Evolutionary conservation across 805 yeast species (phyloP).

Genomic region (Saccharomycopsis capsularis): DNA sequence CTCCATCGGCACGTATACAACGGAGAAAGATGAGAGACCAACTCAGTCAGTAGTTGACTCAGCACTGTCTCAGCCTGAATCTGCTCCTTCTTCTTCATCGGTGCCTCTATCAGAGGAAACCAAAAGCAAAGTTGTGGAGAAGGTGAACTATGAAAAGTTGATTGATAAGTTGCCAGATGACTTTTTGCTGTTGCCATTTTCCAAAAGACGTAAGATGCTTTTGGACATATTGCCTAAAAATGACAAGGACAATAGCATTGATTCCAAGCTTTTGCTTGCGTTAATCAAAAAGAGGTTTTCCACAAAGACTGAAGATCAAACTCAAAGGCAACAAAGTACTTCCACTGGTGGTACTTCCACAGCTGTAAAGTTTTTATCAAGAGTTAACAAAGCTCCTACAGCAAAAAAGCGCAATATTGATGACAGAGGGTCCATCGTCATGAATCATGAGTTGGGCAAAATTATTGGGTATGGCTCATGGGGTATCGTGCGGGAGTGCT

Average conservation of each 20-base stretch:
- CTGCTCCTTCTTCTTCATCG: too few relatives aligned
- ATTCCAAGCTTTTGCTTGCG: conserved; percentile 29
- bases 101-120: not conserved
- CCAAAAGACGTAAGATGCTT: conserved; percentile 45
- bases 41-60: not conserved
- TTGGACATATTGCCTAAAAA: conserved; percentile 31
- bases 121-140: not conserved
- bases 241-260: conserved; percentile 23
- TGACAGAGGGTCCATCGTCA: conserved; percentile 61
- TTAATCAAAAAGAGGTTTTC: conserved; percentile 27
- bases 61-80: too few relatives aligned
- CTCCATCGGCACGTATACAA: not conserved
- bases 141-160: conserved; percentile 24
- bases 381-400: conserved; percentile 22
- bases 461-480: conserved; percentile 86
- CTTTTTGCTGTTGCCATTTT: conserved; percentile 51
- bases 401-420: conserved; percentile 37
- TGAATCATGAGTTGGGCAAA: conserved; percentile 60
- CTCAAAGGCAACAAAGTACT: not conserved
- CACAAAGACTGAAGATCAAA: conserved; percentile 15
- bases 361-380: conserved; percentile 27
- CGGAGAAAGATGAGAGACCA: not conserved
- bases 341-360: conserved; percentile 9
- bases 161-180: conserved; percentile 40
- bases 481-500: conserved; percentile 76